Evolutionary conservation across 2,329 filamentous ascomycete species (phyloP).

Genomic region (Pestalotiopsis sp.): DNA sequence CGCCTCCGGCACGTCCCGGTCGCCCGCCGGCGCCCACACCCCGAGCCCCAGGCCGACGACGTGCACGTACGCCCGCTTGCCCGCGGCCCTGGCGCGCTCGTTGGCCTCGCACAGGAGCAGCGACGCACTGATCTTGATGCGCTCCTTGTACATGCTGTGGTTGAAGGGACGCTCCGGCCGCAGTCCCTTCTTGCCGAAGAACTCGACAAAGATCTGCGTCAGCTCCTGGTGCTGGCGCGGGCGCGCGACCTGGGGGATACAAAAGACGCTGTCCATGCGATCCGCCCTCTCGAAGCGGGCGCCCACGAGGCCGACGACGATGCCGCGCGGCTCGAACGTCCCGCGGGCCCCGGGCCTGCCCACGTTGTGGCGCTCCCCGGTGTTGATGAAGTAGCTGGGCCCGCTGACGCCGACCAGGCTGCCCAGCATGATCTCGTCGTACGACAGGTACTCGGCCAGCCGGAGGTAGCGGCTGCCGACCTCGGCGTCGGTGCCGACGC

Average conservation of each 20-base stretch:
- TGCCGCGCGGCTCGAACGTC: constrained; percentile 20
- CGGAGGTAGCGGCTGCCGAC: constrained; percentile 16
- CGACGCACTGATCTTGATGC: constrained; percentile 28
- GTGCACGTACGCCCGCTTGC: constrained; percentile 30
- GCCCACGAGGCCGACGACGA: constrained; percentile 35
- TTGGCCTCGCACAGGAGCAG: constrained; percentile 33
- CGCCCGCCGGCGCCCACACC: constrained; percentile 21
- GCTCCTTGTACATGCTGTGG: constrained; percentile 24
- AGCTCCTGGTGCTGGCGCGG: constrained; percentile 25
- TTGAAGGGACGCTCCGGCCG: constrained; percentile 20
- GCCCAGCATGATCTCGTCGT: constrained; percentile 37
- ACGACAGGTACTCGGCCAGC: constrained; percentile 31
- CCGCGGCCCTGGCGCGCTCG: constrained; percentile 21
- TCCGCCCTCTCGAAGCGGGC: constrained; percentile 31
- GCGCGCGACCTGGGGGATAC: constrained; percentile 6
- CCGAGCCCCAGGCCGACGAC: constrained; percentile 35
- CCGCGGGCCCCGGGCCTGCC: not conserved
- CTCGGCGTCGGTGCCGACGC: constrained; percentile 26
- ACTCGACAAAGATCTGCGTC: constrained; percentile 22
- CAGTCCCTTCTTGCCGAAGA: constrained; percentile 18
- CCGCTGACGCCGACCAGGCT: constrained; percentile 33
- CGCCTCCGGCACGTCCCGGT: constrained; percentile 16
- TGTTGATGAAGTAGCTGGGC: constrained; percentile 33
- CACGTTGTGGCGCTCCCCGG: constrained; percentile 27
- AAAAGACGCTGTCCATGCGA: constrained; percentile 29